Conservation (phyloP, 129 eudicot species). For the Centaurea solstitialis region DNA sequence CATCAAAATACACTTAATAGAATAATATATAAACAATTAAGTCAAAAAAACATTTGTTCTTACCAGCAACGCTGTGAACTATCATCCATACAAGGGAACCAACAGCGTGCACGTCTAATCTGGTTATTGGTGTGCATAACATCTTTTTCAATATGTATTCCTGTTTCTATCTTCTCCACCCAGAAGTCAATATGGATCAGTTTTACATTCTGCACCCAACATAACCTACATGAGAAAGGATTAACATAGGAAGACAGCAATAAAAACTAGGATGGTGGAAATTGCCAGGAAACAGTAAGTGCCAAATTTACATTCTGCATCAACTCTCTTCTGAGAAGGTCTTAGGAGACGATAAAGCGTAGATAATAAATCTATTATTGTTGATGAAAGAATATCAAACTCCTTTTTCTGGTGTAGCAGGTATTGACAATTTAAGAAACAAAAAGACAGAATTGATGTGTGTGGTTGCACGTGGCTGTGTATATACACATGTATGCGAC, state of each 20-base stretch:
- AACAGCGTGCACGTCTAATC: conserved; percentile 95
- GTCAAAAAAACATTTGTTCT: conserved; percentile 21
- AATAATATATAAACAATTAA: conserved; percentile 4
- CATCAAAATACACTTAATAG: not conserved
- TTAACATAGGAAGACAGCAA: conserved; percentile 20
- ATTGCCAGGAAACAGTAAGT: not conserved
- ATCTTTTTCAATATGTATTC: conserved; percentile 70
- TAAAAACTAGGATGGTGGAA: not conserved
- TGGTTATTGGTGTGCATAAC: conserved; percentile 83
- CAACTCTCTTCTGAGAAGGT: not conserved
- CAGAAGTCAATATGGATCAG: conserved; percentile 82
- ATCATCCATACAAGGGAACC: conserved; percentile 99
- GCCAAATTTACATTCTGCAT: not conserved
- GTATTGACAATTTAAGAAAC: conserved; percentile 12
- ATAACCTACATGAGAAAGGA: conserved; percentile 75
- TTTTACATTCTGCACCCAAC: conserved; percentile 88
- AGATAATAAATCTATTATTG: not conserved
- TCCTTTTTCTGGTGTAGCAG: not conserved
- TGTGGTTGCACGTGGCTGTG: not conserved
- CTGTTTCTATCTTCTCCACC: conserved; percentile 95
- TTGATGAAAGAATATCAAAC: not conserved
- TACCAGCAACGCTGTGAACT: conserved; percentile 85
- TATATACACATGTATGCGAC: conserved; percentile 13
- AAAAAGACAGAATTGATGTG: not conserved
- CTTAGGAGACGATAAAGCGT: not conserved